phyloP scores from a whole-genome alignment of 345 rosid species.

The Theobroma cacao region DNA sequence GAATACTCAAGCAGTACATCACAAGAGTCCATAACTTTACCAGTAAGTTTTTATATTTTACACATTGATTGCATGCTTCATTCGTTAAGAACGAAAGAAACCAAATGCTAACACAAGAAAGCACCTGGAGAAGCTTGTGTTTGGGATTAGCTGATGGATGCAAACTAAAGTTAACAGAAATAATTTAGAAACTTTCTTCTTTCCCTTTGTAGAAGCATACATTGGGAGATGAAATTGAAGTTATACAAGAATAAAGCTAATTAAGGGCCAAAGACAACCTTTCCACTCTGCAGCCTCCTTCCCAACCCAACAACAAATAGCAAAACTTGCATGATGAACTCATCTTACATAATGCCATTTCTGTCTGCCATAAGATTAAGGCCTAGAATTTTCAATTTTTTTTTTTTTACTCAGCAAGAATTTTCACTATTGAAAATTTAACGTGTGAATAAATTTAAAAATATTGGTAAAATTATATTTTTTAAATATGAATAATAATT shows the following conservation, averaged over 20 bases:
- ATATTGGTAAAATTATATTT: no score
- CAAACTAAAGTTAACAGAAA: not conserved
- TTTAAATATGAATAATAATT: no score
- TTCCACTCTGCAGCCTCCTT: not conserved
- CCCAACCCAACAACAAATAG: not conserved
- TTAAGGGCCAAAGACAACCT: not conserved
- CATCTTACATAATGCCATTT: no score
- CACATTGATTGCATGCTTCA: not conserved
- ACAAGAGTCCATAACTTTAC: not conserved
- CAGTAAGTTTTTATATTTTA: not conserved
- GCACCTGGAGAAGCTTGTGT: not conserved
- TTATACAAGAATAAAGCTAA: not conserved
- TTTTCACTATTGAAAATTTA: no score
- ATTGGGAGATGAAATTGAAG: not conserved
- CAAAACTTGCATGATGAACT: not conserved
- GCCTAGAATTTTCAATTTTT: no score
- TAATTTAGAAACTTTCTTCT: no score
- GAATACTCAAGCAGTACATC: no score
- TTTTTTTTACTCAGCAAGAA: no score
- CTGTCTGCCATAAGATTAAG: no score
- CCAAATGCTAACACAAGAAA: not conserved
- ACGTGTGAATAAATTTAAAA: no score
- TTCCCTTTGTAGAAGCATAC: not conserved
- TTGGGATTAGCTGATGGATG: conserved; percentile 2
- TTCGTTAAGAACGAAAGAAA: not conserved